Percentiles rank a stretch among this genome's conserved stretches.
Conservation (phyloP, 139 green algal genomes). For the Chlamydomonas sp. region DNA sequence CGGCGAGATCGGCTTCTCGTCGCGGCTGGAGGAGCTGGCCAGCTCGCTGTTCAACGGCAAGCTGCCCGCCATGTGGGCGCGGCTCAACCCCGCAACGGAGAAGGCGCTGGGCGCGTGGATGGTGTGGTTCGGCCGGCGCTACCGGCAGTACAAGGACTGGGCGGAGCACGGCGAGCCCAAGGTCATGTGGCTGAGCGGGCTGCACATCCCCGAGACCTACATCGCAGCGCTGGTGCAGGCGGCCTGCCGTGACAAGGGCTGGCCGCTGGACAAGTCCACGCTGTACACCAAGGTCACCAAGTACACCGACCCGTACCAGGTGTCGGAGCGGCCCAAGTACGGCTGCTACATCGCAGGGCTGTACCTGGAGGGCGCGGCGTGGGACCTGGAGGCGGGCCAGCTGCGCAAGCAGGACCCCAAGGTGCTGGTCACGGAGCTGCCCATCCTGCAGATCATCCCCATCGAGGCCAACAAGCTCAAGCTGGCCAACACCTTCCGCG, state of each 20-base stretch:
- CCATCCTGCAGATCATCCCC: constrained; percentile 86
- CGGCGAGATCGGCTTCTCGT: constrained; percentile 87
- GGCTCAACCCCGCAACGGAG: constrained; percentile 78
- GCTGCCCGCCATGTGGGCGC: constrained; percentile 80
- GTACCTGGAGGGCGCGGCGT: constrained; percentile 87
- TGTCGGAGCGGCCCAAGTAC: constrained; percentile 65
- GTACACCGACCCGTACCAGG: constrained; percentile 51
- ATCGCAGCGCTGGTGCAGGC: constrained; percentile 85
- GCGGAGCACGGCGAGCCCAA: constrained; percentile 79
- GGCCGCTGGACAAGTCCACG: constrained; percentile 84
- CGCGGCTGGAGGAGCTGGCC: constrained; percentile 77
- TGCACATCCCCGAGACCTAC: constrained; percentile 91
- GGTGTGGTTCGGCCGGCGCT: constrained; percentile 79
- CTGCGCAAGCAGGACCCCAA: constrained; percentile 80
- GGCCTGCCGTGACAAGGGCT: constrained; percentile 84
- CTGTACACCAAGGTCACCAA: constrained; percentile 87
- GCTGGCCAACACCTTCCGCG: constrained; percentile 76
- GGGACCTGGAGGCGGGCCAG: constrained; percentile 67
- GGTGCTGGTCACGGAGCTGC: constrained; percentile 85
- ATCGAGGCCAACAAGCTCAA: constrained; percentile 85
- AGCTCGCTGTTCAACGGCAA: constrained; percentile 81
- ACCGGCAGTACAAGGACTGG: constrained; percentile 81
- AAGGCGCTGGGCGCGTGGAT: constrained; percentile 88
- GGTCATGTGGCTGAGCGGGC: constrained; percentile 87
- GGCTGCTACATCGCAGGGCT: constrained; percentile 86